These are phyloP conservation scores for Sordariomycetes sp. DNA, from an alignment of 2,329 filamentous ascomycete species.

Conservation along the genomic window DNA sequence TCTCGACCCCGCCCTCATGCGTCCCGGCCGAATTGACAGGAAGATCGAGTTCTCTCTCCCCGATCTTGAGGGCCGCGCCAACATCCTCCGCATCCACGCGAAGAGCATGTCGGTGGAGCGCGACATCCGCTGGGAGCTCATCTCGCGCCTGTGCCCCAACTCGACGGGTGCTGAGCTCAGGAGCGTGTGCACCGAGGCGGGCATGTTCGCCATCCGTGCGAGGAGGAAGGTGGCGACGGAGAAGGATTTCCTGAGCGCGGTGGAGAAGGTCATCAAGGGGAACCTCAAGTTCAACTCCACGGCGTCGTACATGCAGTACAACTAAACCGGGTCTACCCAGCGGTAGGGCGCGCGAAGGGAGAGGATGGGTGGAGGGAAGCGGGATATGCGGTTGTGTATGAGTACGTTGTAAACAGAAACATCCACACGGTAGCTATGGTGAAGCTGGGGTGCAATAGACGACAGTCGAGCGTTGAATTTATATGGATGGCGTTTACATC, in stretches of 20 bases:
- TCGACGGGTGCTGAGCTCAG: slow-evolving; percentile 91
- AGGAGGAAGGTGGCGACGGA: slow-evolving; percentile 95
- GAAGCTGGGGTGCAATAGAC: not conserved
- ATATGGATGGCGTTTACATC: not conserved
- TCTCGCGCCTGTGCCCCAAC: slow-evolving; percentile 93
- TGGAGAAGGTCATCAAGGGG: slow-evolving; percentile 99
- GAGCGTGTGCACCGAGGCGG: slow-evolving; percentile 94
- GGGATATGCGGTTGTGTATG: not conserved
- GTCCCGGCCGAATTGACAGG: slow-evolving; percentile 91
- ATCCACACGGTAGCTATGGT: not conserved
- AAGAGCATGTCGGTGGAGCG: slow-evolving; percentile 99
- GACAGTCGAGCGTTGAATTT: not conserved
- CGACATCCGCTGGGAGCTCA: slow-evolving; percentile 97
- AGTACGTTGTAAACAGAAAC: not conserved
- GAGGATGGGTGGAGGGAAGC: not conserved
- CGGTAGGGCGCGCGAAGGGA: not conserved
- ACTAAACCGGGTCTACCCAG: slow-evolving; percentile 42
- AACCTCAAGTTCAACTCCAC: slow-evolving; percentile 99
- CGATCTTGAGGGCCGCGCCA: slow-evolving; percentile 92
- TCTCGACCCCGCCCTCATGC: slow-evolving; percentile 91
- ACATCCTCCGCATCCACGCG: slow-evolving; percentile 95
- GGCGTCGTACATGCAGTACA: slow-evolving; percentile 97
- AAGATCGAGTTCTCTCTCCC: slow-evolving; percentile 99
- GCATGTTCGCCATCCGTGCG: slow-evolving; percentile 95
- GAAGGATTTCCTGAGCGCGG: slow-evolving; percentile 95